phyloP scores from a whole-genome alignment of 768 basidiomycete species.

The Termitomyces sp. region DNA sequence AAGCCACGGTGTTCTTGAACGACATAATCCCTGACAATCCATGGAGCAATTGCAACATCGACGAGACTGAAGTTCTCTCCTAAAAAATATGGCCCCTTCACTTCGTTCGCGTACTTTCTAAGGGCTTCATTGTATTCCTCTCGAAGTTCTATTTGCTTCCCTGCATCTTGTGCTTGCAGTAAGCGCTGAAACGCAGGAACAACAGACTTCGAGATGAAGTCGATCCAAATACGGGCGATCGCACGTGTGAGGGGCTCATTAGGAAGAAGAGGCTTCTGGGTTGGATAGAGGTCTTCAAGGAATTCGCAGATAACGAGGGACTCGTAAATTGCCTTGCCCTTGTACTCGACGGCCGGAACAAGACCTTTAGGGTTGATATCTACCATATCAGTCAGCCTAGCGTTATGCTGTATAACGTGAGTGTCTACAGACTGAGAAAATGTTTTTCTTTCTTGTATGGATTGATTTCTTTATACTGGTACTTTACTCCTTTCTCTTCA shows the following conservation, averaged over 20 bases:
- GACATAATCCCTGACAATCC: constrained; percentile 46
- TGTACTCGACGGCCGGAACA: constrained; percentile 53
- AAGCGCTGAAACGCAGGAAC: constrained; percentile 52
- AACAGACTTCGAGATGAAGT: constrained; percentile 50
- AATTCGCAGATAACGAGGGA: constrained; percentile 63
- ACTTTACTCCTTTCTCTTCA: constrained; percentile 64
- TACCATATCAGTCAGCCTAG: constrained; percentile 16
- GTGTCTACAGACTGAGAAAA: constrained; percentile 40
- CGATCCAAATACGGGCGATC: constrained; percentile 52
- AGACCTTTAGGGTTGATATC: constrained; percentile 69
- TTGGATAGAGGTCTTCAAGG: constrained; percentile 58
- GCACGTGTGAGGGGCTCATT: constrained; percentile 50
- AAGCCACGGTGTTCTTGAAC: constrained; percentile 48
- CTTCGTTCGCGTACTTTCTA: constrained; percentile 27
- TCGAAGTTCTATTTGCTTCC: constrained; percentile 23
- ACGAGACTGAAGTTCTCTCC: constrained; percentile 53
- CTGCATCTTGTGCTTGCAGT: constrained; percentile 35
- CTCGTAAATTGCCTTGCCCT: constrained; percentile 60
- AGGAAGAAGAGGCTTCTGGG: constrained; percentile 47
- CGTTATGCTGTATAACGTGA: neutral
- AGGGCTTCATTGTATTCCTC: constrained; percentile 29
- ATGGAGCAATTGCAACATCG: constrained; percentile 56
- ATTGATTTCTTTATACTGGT: constrained; percentile 66
- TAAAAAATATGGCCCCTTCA: constrained; percentile 52
- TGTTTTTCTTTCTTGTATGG: constrained; percentile 67